Percentiles rank a stretch among this genome's conserved stretches.
Evolutionary conservation across 768 basidiomycete genomes (phyloP).

Genomic region (Boletus rufocinnamomeus): DNA sequence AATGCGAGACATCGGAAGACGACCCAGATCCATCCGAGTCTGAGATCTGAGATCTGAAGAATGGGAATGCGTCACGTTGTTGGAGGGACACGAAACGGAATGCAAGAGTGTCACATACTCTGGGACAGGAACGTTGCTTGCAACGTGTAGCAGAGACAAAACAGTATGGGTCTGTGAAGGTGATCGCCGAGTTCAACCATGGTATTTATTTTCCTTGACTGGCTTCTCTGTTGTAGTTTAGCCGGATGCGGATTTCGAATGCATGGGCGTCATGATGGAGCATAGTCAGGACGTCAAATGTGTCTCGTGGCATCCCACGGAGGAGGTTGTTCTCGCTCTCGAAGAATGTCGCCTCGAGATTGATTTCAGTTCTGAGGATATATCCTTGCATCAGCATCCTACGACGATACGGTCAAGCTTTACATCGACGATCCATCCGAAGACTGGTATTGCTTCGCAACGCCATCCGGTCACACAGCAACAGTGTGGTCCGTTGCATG

Average conservation of each 20-base stretch:
- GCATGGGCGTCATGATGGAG: conserved; percentile 94
- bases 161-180: conserved; percentile 99
- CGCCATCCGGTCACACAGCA: conserved; percentile 76
- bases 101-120: conserved; percentile 93
- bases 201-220: conserved; percentile 5
- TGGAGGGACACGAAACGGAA: conserved; percentile 96
- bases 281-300: conserved; percentile 96
- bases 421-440: conserved; percentile 92
- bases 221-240: conserved; percentile 52
- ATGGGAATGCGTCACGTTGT: conserved; percentile 85
- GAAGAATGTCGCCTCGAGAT: background rate
- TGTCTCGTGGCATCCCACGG: conserved; percentile 91
- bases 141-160: conserved; percentile 94
- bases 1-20: conserved; percentile 48
- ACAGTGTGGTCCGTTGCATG: conserved; percentile 94
- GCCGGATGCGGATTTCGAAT: conserved; percentile 93
- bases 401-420: conserved; percentile 94
- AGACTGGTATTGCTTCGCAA: conserved; percentile 90
- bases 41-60: too few species aligned
- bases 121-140: conserved; percentile 72
- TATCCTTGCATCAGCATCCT: conserved; percentile 96
- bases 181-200: conserved; percentile 31
- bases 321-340: conserved; percentile 64
- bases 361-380: conserved; percentile 38
- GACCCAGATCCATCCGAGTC: conserved; percentile 32